Evolutionary conservation across 164 flowering plant species (phyloP).

Genomic region (Berberis thunbergii): DNA sequence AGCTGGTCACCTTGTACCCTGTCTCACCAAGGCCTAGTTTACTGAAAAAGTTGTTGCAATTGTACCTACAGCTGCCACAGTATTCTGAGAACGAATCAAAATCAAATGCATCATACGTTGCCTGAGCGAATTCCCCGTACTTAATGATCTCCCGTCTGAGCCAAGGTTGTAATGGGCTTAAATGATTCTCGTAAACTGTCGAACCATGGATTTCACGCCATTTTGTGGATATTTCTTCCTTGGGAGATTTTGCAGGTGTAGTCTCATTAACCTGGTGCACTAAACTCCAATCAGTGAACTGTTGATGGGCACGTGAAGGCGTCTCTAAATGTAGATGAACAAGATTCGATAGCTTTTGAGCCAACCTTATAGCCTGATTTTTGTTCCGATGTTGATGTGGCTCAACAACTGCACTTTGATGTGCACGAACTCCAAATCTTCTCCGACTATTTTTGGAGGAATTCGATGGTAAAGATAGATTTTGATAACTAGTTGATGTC

Average conservation of each 20-base stretch:
- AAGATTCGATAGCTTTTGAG: not conserved
- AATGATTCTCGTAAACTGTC: conserved; percentile 25
- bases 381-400: not conserved
- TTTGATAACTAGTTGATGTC: not conserved
- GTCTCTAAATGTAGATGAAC: not conserved
- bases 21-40: conserved; percentile 26
- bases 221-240: conserved; percentile 29
- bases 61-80: conserved; percentile 53
- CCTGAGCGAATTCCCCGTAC: conserved; percentile 49
- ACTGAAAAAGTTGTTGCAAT: conserved; percentile 23
- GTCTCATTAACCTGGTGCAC: not conserved
- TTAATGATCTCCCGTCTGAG: conserved; percentile 47
- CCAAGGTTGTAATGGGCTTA: conserved; percentile 50
- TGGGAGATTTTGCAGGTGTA: conserved; percentile 39
- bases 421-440: not conserved
- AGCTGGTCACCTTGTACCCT: conserved; percentile 45
- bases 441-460: not conserved
- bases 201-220: conserved; percentile 52
- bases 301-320: not conserved
- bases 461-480: not conserved
- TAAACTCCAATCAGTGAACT: not conserved
- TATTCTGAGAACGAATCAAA: conserved; percentile 39
- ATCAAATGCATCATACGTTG: conserved; percentile 45
- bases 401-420: not conserved
- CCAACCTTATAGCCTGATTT: not conserved